Percentiles rank a stretch among this genome's conserved stretches.
Conservation (phyloP, 1,139 yeast genomes). For the Candida sp. region DNA sequence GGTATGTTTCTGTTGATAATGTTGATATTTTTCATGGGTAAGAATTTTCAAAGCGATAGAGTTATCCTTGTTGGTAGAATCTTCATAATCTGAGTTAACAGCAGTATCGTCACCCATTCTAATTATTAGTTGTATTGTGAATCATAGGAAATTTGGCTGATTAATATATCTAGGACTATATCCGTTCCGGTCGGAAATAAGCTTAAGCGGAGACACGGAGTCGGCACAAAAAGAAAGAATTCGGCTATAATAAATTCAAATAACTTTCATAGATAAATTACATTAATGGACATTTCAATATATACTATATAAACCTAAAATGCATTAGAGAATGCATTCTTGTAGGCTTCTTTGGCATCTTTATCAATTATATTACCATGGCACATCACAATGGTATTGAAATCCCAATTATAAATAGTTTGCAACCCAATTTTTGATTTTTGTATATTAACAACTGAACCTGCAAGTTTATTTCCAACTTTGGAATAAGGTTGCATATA, state of each 20-base stretch:
- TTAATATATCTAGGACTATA: neutral
- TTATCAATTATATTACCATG: conserved; percentile 56
- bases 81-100: conserved; percentile 1
- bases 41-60: neutral
- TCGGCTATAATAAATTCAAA: too few relatives aligned
- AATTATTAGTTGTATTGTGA: neutral
- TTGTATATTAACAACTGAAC: conserved; percentile 17
- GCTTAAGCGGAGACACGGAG: neutral
- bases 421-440: conserved; percentile 23
- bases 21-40: neutral
- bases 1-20: neutral
- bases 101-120: conserved; percentile 2
- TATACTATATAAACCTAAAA: neutral
- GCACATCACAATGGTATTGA: conserved; percentile 49
- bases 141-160: neutral
- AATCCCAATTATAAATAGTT: conserved; percentile 41
- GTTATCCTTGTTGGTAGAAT: neutral
- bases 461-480: conserved; percentile 30
- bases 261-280: too few relatives aligned
- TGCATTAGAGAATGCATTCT: conserved; percentile 7
- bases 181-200: neutral
- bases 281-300: too few relatives aligned
- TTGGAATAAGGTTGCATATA: conserved; percentile 35
- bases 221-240: too few relatives aligned
- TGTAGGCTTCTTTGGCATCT: conserved; percentile 34